Evolutionary conservation across 2,329 filamentous ascomycete species (phyloP), one percentile per base, ranked within the genome.

Genomic region (Xylariaceae sp.): DNA sequence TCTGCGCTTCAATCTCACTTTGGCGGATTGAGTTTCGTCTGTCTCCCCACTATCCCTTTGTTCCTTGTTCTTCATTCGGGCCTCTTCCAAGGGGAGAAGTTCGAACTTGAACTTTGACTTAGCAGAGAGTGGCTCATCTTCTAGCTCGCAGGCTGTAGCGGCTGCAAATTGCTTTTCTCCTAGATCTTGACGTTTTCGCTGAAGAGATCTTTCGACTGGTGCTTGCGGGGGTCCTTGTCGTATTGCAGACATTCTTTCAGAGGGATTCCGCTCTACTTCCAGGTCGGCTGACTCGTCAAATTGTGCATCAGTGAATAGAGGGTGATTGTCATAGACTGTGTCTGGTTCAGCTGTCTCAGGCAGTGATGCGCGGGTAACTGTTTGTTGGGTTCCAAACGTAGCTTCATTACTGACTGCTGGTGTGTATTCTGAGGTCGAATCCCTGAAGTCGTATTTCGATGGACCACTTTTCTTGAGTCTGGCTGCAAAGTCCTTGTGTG

Each of bases 381-480:
- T 34, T 12, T 28, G 16, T 11, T 29, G 3, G 12, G 42, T 47
- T 19, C 45, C 49, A 9, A 34, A 43, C 11, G 43, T 44, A 12
- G 43, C 48, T 34, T 49, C 36, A 8, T 43, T 45, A n/a, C 40
- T 51, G 3, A 43, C 45, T 29, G 48, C 43, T 26, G 33, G 37
- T 15, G 45, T 37, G 19, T 55, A 58, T 8, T 56, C 52, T 1
- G 56, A 60, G 12, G 42, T 19, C 9, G 59, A 61, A 33, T 62
- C 59, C 1, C 59, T 53, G 28, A 62, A 62, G 0, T 55, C 53
- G 31, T 58, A 61, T 13, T 51, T 53, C 1, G 53, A 50, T 9
- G 47, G 49, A 6, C 42, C 45, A n/a, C 47, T 49, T 4, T 45
- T 26, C 7, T 48, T 45, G 16, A 49, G 29, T 11, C 50, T 44